Evolutionary conservation across 768 basidiomycete species (phyloP), one percentile per base, ranked within the genome.

Genomic region (Coprinopsis strossmayeri): DNA sequence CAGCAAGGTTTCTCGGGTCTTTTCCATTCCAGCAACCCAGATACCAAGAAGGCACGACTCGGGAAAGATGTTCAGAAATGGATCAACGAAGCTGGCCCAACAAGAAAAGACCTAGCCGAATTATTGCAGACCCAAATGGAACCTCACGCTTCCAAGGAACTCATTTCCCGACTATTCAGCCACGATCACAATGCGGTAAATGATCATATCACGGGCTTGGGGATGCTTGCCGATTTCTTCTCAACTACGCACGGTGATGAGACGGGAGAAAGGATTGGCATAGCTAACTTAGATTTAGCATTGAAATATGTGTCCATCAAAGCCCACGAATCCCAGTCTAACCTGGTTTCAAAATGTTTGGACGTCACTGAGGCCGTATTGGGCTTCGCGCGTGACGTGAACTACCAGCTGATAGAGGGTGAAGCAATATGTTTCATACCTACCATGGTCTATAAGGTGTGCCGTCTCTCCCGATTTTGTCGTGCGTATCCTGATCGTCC

Each of bases 151-250:
- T 86, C 87, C 2, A 82, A 84, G 52, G 87, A 93, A 1, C 67
- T 98, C 2, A 64, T 87, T 11, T 65, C 78, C 3, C 79, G 79
- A 24, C 72, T 99, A 24, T 99, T 97, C 70, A 97, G 95, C 59
- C 89, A 87, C 52, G 96, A 96, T 57, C 96, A 97, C 63, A 90
- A 87, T 55, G 91, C 93, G 4, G 85, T 97, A 54, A 94, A 91
- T 57, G 96, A 98, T 62, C 84, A 88, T 58, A 76, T 95, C 46
- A 70, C 72, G n/a, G 95, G 88, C 4, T 65, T 98, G 45, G 70
- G 77, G 4, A 73, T 69, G 42, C 72, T 98, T 18, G 76, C 81
- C 46, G 90, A 94, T 1, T 85, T 91, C 60, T 93, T 82, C 64
- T 63, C 77, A 43, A 69, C 69, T 42, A 76, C 79, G 15, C 70